Percentiles rank a stretch among this genome's conserved stretches.
These are phyloP conservation scores for Colletotrichum truncatum DNA, from an alignment of 2,329 filamentous ascomycete genomes.

Conservation along the genomic window DNA sequence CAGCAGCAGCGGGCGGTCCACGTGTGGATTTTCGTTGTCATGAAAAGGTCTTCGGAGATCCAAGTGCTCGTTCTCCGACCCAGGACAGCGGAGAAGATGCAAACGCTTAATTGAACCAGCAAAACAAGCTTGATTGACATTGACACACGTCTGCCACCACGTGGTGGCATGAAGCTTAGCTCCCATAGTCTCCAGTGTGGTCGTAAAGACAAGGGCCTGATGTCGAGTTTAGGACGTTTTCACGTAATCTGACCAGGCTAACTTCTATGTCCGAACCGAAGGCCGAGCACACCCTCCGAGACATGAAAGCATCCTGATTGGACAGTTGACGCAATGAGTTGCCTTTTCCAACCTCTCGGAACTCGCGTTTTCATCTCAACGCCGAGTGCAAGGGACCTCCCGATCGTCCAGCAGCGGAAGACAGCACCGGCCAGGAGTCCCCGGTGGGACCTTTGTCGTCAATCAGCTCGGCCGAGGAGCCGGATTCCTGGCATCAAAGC, in stretches of 20 bases:
- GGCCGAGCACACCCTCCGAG: slow-evolving; percentile 19
- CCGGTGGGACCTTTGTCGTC: neutral
- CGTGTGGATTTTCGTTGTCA: neutral
- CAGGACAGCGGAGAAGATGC: neutral
- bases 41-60: slow-evolving; percentile 1
- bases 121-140: neutral
- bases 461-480: neutral
- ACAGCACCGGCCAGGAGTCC: neutral
- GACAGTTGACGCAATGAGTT: neutral
- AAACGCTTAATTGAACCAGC: neutral
- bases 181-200: neutral
- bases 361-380: slow-evolving; percentile 23
- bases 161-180: neutral
- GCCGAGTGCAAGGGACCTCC: slow-evolving; percentile 4
- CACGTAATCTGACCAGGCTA: neutral
- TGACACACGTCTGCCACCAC: neutral
- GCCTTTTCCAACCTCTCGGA: slow-evolving; percentile 2
- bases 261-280: slow-evolving; percentile 14
- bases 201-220: neutral
- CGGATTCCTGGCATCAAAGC: neutral
- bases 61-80: neutral
- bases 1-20: neutral
- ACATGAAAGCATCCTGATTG: neutral
- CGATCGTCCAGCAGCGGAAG: slow-evolving; percentile 1
- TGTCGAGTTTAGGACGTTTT: neutral